A percentile compares a stretch with the other conserved stretches of the same genome.
These are phyloP conservation scores for Chaetomium olivaceum DNA, from an alignment of 2,329 filamentous ascomycete species.

Conservation along the genomic window DNA sequence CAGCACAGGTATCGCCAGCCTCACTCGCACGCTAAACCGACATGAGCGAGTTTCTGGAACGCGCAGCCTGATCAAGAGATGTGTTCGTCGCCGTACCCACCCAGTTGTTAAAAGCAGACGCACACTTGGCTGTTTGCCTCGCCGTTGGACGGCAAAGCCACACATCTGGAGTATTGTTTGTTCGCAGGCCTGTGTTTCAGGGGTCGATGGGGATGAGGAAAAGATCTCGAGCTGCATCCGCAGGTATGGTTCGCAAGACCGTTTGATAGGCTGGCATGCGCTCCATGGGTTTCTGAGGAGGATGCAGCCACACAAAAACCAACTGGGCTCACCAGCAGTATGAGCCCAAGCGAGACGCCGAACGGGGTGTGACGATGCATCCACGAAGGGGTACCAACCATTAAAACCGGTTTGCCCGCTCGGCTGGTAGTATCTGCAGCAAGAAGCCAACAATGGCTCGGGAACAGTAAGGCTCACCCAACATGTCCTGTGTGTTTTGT, in stretches of 20 bases:
- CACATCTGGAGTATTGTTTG: not conserved
- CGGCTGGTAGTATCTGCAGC: not conserved
- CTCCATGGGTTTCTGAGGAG: not conserved
- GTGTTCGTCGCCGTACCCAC: not conserved
- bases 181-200: not conserved
- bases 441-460: not conserved
- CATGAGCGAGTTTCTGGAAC: not conserved
- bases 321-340: not conserved
- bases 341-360: not conserved
- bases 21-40: not conserved
- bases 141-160: not conserved
- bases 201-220: not conserved
- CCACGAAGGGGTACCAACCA: not conserved
- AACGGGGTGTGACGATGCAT: not conserved
- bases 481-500: not conserved
- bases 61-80: not conserved
- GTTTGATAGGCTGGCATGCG: not conserved
- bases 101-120: not conserved
- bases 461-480: not conserved
- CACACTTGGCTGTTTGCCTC: not conserved
- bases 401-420: not conserved
- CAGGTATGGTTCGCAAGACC: not conserved
- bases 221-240: not conserved
- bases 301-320: not conserved
- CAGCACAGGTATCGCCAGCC: not conserved